Percentiles rank a stretch among this genome's conserved stretches.
Conservation (phyloP, 2,329 filamentous ascomycete genomes). For the Lachnum nothofagi region DNA sequence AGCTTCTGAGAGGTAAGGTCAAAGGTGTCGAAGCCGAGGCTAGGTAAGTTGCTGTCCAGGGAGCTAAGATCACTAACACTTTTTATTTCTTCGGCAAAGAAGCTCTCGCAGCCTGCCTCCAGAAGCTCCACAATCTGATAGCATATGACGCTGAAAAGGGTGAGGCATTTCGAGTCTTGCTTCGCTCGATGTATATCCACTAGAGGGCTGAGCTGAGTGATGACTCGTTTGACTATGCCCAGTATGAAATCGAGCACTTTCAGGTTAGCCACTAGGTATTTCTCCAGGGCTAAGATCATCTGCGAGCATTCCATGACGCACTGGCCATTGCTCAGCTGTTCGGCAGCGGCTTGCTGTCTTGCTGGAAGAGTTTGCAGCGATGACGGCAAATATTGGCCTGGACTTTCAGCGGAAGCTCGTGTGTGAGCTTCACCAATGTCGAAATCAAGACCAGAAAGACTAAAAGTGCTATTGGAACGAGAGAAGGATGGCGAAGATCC, state of each 20-base stretch:
- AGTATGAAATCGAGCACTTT: neutral
- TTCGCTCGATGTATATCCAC: neutral
- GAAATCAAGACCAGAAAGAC: no score
- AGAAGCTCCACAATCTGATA: neutral
- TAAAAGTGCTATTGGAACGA: no score
- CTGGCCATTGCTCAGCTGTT: neutral
- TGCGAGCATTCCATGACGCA: neutral
- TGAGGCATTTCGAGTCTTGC: neutral
- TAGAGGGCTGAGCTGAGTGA: neutral
- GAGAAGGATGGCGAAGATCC: no score
- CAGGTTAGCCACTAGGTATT: neutral
- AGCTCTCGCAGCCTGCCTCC: neutral
- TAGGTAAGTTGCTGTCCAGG: no score
- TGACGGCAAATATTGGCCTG: no score
- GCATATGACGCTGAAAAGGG: neutral
- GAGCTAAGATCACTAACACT: no score
- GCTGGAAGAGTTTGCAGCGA: no score
- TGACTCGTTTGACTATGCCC: neutral
- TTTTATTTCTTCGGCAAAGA: neutral
- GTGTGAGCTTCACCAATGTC: no score
- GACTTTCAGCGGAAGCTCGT: no score
- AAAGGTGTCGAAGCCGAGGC: no score
- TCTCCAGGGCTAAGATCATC: neutral
- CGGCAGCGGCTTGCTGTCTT: no score
- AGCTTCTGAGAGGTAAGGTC: no score